Conservation (phyloP, 108 stramenopile species). For the Nitzschia sp. region DNA sequence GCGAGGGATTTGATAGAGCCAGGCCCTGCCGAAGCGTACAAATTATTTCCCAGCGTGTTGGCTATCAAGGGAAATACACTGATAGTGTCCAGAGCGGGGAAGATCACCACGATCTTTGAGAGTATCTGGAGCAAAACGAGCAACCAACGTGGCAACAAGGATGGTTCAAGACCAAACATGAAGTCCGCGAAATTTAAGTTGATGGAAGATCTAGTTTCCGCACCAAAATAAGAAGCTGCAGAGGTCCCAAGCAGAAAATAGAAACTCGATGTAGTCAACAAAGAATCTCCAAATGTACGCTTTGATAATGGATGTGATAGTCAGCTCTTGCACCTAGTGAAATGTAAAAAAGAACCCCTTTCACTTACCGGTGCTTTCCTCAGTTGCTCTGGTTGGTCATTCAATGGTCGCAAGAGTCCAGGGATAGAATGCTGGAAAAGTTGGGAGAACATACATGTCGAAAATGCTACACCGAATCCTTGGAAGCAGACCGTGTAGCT, state of each 20-base stretch:
- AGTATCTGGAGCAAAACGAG: neutral
- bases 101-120: conserved; percentile 44
- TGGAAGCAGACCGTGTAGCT: conserved; percentile 34
- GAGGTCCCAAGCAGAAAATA: conserved; percentile 37
- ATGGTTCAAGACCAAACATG: conserved; percentile 30
- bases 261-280: conserved; percentile 38
- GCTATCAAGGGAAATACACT: conserved; percentile 61
- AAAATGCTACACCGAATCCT: conserved; percentile 55
- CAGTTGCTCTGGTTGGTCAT: conserved; percentile 17
- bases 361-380: conserved; percentile 19
- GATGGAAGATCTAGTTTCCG: conserved; percentile 27
- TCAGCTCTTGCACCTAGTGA: neutral
- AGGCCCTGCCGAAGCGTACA: conserved; percentile 11
- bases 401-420: conserved; percentile 41
- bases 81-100: conserved; percentile 52
- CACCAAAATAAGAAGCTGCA: conserved; percentile 45
- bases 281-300: conserved; percentile 32
- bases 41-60: conserved; percentile 52
- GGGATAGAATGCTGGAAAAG: conserved; percentile 62
- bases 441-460: conserved; percentile 53
- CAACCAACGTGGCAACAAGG: neutral
- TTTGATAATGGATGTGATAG: neutral
- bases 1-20: conserved; percentile 18
- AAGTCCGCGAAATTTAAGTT: conserved; percentile 58
- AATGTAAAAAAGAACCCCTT: neutral